Conservation (phyloP, 2,329 filamentous ascomycete genomes). For the Colletotrichum sojae region DNA sequence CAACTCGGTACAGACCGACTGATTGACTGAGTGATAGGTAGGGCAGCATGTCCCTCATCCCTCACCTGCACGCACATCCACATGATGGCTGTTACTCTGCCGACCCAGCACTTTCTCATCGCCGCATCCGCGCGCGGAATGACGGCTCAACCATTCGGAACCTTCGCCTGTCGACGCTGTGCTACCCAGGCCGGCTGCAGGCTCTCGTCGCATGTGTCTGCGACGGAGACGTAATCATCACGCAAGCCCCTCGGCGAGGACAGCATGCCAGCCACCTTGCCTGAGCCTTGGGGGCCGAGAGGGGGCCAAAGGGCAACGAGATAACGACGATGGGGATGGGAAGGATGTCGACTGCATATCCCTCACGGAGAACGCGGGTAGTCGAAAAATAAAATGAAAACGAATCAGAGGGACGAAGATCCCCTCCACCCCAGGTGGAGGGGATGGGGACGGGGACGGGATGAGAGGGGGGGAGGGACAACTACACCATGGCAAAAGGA, state of each 20-base stretch:
- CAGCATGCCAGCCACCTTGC: background rate
- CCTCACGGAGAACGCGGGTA: constrained; percentile 26
- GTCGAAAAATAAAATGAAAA: constrained; percentile 8
- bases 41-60: background rate
- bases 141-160: too few species aligned
- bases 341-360: background rate
- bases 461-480: too few species aligned
- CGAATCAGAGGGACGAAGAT: too few species aligned
- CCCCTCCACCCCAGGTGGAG: too few species aligned
- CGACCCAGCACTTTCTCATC: background rate
- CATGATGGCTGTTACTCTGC: too few species aligned
- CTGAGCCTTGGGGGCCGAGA: background rate
- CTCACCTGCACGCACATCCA: too few species aligned
- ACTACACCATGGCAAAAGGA: too few species aligned
- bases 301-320: background rate
- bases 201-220: constrained; percentile 5
- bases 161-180: background rate
- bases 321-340: constrained; percentile 2
- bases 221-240: constrained; percentile 20
- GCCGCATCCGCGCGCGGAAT: background rate
- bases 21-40: too few species aligned
- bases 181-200: too few species aligned
- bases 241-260: constrained; percentile 12
- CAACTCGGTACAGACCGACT: background rate
- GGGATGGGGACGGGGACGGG: too few species aligned